Base-by-base conservation (phyloP, 2,329 filamentous ascomycete genomes). In the Aspergillus alliaceus region DNA sequence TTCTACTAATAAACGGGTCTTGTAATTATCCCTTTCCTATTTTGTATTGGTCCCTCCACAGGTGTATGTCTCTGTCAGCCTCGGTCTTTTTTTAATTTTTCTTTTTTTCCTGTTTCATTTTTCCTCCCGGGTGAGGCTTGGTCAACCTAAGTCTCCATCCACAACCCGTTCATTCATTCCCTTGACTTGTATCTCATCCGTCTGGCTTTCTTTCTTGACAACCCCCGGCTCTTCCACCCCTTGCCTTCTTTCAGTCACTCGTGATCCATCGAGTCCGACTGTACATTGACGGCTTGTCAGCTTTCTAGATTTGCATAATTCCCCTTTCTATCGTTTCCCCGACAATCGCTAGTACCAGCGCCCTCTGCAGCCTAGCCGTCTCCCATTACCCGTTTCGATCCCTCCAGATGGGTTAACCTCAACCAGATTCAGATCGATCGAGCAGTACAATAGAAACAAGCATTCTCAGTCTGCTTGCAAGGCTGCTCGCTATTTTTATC, bases 401-500 rank as follows among this genome's bases (percentile, higher is more conserved):
- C 56, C 60, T 35, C 50, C 59, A 59, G 62, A 64, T 65, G 62
- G 62, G 54, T 59, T 64, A 57, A 59, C n/a, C 48, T 51, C 51
- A 9, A 53, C 20, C 27, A 44, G 24, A 24, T 25, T 27, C 37
- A 35, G 54, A 22, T 44, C 24, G 37, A 52, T 56, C 56, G 47
- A 56, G 35, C 56, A 48, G n/a, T 11, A 48, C 42, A 42, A 49
- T 48, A 55, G 27, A 60, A 24, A 47, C 49, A 47, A 54, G 18
- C 47, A 53, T 58, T 53, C 29, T 52, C 35, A 58, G 55, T 54
- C 56, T 51, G 22, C 50, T 62, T 59, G 54, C 58, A 61, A 63
- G 57, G 54, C 60, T 63, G 57, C 65, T 62, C 63, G 58, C 65
- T 68, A 66, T 71, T 68, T 67, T 66, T 65, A 64, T 62, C 32